phyloP scores from a whole-genome alignment of 495 filamentous ascomycete species.

The Aspergillus olivimuriae region DNA sequence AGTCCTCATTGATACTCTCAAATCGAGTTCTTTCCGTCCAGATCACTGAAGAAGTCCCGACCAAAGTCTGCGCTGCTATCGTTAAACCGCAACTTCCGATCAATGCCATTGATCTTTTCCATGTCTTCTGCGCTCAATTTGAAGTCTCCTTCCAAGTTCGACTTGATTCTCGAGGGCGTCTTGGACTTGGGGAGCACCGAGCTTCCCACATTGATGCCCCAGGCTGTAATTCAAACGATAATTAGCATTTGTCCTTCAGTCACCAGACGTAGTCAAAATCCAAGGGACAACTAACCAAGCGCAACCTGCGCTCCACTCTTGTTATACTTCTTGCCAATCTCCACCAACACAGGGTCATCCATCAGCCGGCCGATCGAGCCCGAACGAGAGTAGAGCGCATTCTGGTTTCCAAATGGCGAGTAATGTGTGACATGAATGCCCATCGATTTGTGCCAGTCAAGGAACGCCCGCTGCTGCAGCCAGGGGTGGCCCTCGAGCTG shows the following conservation, averaged over 20 bases:
- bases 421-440: constrained; percentile 58
- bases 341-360: constrained; percentile 51
- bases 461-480: constrained; percentile 54
- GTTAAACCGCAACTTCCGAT: constrained; percentile 54
- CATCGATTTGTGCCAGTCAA: constrained; percentile 40
- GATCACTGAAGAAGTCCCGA: constrained; percentile 50
- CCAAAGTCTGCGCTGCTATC: constrained; percentile 50
- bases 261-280: too few relatives aligned
- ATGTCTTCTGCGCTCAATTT: constrained; percentile 41
- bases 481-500: constrained; percentile 57
- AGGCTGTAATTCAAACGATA: too few relatives aligned
- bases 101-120: constrained; percentile 38
- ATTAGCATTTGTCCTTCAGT: too few relatives aligned
- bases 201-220: constrained; percentile 55
- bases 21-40: constrained; percentile 49
- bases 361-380: constrained; percentile 27
- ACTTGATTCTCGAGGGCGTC: constrained; percentile 40
- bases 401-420: constrained; percentile 63
- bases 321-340: constrained; percentile 54
- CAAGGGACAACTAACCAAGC: too few relatives aligned
- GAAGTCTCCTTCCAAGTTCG: constrained; percentile 53
- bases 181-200: constrained; percentile 59
- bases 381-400: constrained; percentile 53
- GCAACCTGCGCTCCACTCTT: constrained; percentile 56
- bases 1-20: not conserved